phyloP scores from a whole-genome alignment of 805 yeast genomes.

The Candida insectorum region DNA sequence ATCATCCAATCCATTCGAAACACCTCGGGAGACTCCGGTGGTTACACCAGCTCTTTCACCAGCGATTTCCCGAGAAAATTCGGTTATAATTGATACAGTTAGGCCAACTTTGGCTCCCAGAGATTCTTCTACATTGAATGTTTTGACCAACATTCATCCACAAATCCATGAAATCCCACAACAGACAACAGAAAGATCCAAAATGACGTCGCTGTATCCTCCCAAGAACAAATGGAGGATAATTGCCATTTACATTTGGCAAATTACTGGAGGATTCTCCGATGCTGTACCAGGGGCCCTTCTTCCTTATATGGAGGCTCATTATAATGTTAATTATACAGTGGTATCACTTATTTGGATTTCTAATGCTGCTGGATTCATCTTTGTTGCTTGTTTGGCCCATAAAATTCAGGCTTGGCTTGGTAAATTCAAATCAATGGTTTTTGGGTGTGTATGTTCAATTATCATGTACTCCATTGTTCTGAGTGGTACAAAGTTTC shows the following conservation, averaged over 20 bases:
- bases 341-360: constrained; percentile 59
- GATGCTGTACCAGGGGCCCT: constrained; percentile 64
- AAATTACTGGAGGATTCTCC: constrained; percentile 39
- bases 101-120: too few species aligned
- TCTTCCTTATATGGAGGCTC: constrained; percentile 50
- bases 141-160: too few species aligned
- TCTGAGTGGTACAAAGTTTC: constrained; percentile 47
- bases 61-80: too few species aligned
- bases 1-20: too few species aligned
- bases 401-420: constrained; percentile 40
- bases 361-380: constrained; percentile 54
- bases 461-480: constrained; percentile 43
- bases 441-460: constrained; percentile 34
- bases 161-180: too few species aligned
- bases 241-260: constrained; percentile 38
- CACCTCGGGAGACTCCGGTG: too few species aligned
- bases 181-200: too few species aligned
- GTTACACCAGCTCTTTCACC: too few species aligned
- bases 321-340: constrained; percentile 47
- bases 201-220: constrained; percentile 42
- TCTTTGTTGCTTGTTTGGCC: constrained; percentile 47
- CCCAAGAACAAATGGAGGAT: constrained; percentile 42
- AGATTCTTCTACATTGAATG: too few species aligned
- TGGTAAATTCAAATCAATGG: constrained; percentile 39
- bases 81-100: too few species aligned